Evolutionary conservation across 768 basidiomycete species (phyloP), one percentile per base, ranked within the genome.

Genomic region (Psilocybe cubensis): DNA sequence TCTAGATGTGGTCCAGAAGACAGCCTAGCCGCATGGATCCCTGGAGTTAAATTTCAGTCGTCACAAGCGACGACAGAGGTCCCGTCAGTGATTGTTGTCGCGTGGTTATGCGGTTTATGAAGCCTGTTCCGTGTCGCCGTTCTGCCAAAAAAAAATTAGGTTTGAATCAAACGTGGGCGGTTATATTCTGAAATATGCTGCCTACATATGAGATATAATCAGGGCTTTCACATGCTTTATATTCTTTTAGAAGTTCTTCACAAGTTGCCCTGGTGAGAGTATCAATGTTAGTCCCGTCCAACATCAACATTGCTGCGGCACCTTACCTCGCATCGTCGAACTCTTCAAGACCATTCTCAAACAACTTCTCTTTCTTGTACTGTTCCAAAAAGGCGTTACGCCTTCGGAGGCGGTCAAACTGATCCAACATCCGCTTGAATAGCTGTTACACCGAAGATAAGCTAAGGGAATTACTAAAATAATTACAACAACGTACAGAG

Each of bases 291-390:
- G 28, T 9, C 45, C 31, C 21, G 62, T 20, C 55, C 54, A 33
- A 42, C 6, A 40, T 41, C 29, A 45, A 11, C 21, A 9, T 18
- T 33, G 1, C 11, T 49, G 46, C n/a, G n/a, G 6, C 23, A 8
- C 61, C 81, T 57, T 66, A 93, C 94, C 93, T 85, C n/a, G 97
- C 91, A 74, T 97, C 94, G 66, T 98, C 96, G 71, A 99, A 98
- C 74, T 98, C 96, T 62, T 96, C 94, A 62, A 98, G 71, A 1
- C 88, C 88, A 69, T 96, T 89, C 70, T 91, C 89, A 69, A 99
- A 99, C 81, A 96, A 88, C 68, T 90, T 89, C 72, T 98, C 95
- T 70, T 94, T 94, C 79, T 96, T 97, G 79, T 98, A 99, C 70
- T 96, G 93, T 54, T 98, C 95, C 74, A 99, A 72, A 72, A 96